These are phyloP conservation scores for Syncephalastrum racemosum DNA, from an alignment of 371 early-diverging fungal species.

Conservation along the genomic window DNA sequence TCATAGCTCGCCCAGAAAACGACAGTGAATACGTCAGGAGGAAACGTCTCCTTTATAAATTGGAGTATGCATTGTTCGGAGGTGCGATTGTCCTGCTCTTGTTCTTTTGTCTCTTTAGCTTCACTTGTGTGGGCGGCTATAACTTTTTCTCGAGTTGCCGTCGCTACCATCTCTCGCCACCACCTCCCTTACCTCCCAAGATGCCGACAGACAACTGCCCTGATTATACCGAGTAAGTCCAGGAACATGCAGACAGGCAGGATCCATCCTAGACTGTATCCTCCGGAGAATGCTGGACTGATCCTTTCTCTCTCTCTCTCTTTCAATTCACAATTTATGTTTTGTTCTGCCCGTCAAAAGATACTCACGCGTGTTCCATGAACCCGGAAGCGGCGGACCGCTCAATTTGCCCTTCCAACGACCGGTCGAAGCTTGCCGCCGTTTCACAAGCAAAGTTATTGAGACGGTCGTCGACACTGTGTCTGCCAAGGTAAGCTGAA, in stretches of 20 bases:
- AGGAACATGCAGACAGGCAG: background rate
- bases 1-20: no score
- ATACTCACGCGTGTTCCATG: conserved; percentile 30
- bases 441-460: conserved; percentile 41
- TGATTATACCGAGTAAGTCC: conserved; percentile 24
- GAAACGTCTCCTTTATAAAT: no score
- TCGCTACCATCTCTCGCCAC: no score
- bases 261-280: no score
- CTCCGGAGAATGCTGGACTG: background rate
- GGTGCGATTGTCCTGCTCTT: no score
- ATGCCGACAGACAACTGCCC: conserved; percentile 12
- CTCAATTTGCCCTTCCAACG: conserved; percentile 43
- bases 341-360: conserved; percentile 10
- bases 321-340: conserved; percentile 3
- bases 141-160: no score
- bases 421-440: conserved; percentile 41
- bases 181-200: no score
- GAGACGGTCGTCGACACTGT: conserved; percentile 37
- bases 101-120: no score
- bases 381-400: conserved; percentile 40
- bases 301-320: background rate
- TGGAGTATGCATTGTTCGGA: no score
- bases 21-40: no score
- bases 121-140: no score
- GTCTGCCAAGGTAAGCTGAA: conserved; percentile 31